Conservation (phyloP, 192 early-diverging fungal species). For the Piromyces sp. region DNA sequence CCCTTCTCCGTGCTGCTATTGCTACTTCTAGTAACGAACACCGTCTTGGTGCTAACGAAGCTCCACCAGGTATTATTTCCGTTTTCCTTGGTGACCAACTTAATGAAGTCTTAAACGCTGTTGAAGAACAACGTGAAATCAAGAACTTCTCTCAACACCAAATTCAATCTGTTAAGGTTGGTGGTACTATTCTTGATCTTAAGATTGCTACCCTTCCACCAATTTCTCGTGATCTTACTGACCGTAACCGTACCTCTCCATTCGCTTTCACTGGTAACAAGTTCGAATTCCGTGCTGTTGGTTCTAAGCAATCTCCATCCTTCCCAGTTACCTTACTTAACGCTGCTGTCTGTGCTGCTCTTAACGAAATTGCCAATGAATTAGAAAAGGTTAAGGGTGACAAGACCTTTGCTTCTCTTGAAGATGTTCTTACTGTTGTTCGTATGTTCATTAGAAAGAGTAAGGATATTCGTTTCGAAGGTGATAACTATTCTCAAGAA, state of each 20-base stretch:
- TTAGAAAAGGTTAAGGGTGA: constrained; percentile 66
- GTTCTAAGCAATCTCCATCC: constrained; percentile 92
- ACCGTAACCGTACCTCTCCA: constrained; percentile 98
- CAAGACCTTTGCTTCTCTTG: constrained; percentile 56
- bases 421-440: constrained; percentile 81
- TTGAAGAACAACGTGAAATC: constrained; percentile 73
- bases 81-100: constrained; percentile 91
- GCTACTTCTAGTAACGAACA: constrained; percentile 93
- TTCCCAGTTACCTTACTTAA: constrained; percentile 91
- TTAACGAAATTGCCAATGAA: constrained; percentile 51
- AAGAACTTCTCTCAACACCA: constrained; percentile 77
- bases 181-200: constrained; percentile 86
- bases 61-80: constrained; percentile 93
- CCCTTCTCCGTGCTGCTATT: constrained; percentile 77
- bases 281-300: constrained; percentile 99
- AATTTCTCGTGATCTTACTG: constrained; percentile 92
- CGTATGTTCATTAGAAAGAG: constrained; percentile 60
- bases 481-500: constrained; percentile 89
- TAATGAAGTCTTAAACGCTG: constrained; percentile 80
- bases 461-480: constrained; percentile 87
- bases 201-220: constrained; percentile 83
- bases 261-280: constrained; percentile 99
- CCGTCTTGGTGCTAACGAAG: constrained; percentile 95
- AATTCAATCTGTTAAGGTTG: constrained; percentile 78
- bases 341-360: constrained; percentile 69